Conservation (phyloP, 2,329 filamentous ascomycete genomes). For the Alternaria gansuensis region DNA sequence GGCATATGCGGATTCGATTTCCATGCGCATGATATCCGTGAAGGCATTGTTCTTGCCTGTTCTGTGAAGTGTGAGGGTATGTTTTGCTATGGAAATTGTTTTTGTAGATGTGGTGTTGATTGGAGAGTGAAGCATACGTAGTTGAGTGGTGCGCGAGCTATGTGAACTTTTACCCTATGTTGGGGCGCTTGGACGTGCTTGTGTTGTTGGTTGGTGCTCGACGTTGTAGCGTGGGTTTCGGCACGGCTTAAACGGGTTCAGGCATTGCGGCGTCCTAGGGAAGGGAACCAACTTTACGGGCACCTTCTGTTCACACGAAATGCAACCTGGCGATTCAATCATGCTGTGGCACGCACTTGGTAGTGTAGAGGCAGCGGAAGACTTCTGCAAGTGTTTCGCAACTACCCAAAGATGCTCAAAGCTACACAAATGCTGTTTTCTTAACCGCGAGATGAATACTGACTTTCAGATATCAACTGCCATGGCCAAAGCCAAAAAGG, state of each 20-base stretch:
- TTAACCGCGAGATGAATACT: background rate
- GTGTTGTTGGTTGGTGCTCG: background rate
- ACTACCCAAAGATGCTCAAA: too few relatives aligned
- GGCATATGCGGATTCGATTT: conserved; percentile 64
- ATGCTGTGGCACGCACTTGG: background rate
- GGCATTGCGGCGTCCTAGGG: background rate
- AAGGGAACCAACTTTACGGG: too few relatives aligned
- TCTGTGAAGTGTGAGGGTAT: conserved; percentile 66
- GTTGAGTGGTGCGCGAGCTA: background rate
- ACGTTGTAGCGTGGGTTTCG: conserved; percentile 3
- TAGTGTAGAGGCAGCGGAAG: background rate
- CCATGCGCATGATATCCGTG: conserved; percentile 69
- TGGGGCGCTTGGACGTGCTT: background rate
- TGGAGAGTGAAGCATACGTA: background rate
- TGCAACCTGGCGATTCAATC: background rate
- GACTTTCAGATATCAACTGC: background rate
- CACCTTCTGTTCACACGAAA: background rate
- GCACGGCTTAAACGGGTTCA: background rate
- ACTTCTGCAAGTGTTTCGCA: background rate
- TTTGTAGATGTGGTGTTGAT: background rate
- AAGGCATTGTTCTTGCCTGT: conserved; percentile 75
- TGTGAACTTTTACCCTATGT: background rate
- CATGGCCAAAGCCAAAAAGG: background rate
- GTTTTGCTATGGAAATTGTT: background rate
- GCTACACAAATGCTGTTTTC: background rate